Evolutionary conservation across 139 green algal genomes (phyloP).

Genomic region (Yamagishiella unicocca): DNA sequence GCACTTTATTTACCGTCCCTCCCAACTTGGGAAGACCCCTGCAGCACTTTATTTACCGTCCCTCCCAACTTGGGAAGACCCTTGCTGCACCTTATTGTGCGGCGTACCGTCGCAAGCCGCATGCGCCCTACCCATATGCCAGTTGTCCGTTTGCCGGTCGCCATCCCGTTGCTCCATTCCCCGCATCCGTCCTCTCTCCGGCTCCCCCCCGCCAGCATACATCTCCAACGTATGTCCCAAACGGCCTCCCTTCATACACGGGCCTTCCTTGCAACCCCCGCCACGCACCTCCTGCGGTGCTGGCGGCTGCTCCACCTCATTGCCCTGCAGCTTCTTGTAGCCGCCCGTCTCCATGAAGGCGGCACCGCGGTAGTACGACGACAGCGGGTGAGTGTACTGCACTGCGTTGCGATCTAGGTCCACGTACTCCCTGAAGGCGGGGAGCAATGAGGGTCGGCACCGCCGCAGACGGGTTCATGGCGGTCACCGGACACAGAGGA

Average conservation of each 20-base stretch:
- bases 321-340: conserved; percentile 44
- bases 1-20: no score
- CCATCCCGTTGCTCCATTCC: neutral
- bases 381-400: conserved; percentile 67
- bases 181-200: neutral
- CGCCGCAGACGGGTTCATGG: no score
- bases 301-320: conserved; percentile 33
- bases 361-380: conserved; percentile 74
- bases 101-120: neutral
- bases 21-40: no score
- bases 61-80: no score
- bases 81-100: no score
- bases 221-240: neutral
- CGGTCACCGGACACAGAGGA: neutral
- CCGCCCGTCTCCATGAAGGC: conserved; percentile 71
- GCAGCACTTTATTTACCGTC: no score
- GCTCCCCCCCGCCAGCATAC: neutral
- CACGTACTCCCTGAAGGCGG: conserved; percentile 32
- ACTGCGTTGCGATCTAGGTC: conserved; percentile 17
- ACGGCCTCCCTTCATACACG: neutral
- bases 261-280: neutral
- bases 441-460: no score
- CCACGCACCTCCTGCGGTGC: conserved; percentile 29
- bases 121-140: neutral
- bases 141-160: neutral